Percentiles rank a stretch among this genome's conserved stretches.
Evolutionary conservation across 2,329 filamentous ascomycete genomes (phyloP).

Genomic region (Ascochyta rabiei): DNA sequence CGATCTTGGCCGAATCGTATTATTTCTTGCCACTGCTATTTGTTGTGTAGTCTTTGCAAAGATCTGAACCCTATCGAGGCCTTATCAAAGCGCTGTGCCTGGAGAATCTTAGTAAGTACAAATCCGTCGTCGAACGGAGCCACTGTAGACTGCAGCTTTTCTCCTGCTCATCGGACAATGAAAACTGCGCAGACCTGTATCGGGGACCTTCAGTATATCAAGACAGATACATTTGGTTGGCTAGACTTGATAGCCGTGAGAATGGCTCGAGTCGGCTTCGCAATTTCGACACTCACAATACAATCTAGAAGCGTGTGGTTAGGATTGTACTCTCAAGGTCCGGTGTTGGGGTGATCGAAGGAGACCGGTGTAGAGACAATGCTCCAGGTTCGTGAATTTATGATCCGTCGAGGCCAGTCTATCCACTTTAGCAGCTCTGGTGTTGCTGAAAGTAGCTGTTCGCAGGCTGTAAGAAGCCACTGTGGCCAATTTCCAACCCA

Average conservation of each 20-base stretch:
- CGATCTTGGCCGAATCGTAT: not conserved
- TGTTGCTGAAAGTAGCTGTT: slow-evolving; percentile 28
- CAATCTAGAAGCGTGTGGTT: too few species aligned
- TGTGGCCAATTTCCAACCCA: slow-evolving; percentile 40
- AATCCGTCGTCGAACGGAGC: too few species aligned
- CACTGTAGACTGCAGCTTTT: too few species aligned
- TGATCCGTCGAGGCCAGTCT: slow-evolving; percentile 33
- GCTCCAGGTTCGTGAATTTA: slow-evolving; percentile 15
- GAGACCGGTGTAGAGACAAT: slow-evolving; percentile 2
- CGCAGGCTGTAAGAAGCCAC: slow-evolving; percentile 31
- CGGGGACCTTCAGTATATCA: too few species aligned
- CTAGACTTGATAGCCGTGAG: too few species aligned
- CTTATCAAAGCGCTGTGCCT: not conserved
- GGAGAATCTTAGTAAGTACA: too few species aligned
- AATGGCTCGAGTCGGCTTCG: too few species aligned
- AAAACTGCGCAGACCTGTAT: too few species aligned
- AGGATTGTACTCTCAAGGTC: not conserved
- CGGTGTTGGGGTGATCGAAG: not conserved
- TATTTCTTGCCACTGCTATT: not conserved
- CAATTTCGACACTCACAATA: too few species aligned
- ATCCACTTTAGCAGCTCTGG: slow-evolving; percentile 39
- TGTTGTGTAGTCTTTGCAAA: not conserved
- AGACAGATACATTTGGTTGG: too few species aligned
- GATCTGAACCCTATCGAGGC: not conserved
- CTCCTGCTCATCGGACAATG: too few species aligned